phyloP scores from a whole-genome alignment of 2,329 filamentous ascomycete species.

The Sporothrix pallida region DNA sequence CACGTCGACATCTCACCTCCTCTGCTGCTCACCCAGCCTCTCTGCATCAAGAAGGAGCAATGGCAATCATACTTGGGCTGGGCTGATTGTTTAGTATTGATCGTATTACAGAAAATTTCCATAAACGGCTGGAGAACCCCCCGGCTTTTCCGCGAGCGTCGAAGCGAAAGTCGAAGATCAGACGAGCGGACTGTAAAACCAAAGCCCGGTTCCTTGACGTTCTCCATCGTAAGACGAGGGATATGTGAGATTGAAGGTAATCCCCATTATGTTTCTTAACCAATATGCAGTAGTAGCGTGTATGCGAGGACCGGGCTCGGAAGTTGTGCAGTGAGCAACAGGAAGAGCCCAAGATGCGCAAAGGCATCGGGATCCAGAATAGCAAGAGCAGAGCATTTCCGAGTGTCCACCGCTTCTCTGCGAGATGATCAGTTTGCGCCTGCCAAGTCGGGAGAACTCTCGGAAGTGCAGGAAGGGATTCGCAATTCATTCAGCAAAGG shows the following conservation, averaged over 20 bases:
- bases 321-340: background rate
- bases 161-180: slow-evolving; percentile 1
- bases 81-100: background rate
- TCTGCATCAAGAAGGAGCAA: background rate
- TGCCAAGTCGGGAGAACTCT: slow-evolving; percentile 10
- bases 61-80: background rate
- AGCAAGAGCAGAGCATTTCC: background rate
- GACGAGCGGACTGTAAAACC: background rate
- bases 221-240: background rate
- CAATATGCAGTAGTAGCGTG: background rate
- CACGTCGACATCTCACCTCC: background rate
- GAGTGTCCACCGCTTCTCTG: slow-evolving; percentile 1
- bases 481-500: background rate
- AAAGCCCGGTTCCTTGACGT: too few species aligned
- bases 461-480: slow-evolving; percentile 5
- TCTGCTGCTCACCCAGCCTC: background rate
- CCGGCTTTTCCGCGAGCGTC: slow-evolving; percentile 9
- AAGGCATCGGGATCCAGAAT: background rate
- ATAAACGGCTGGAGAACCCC: background rate
- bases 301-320: slow-evolving; percentile 7
- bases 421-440: background rate
- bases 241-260: background rate
- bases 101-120: background rate
- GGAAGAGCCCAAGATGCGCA: background rate
- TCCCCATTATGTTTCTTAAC: background rate